A percentile compares a stretch with the other conserved stretches of the same genome.
Evolutionary conservation across 768 basidiomycete species (phyloP).

Genomic region (Pulveroboletus sp.): DNA sequence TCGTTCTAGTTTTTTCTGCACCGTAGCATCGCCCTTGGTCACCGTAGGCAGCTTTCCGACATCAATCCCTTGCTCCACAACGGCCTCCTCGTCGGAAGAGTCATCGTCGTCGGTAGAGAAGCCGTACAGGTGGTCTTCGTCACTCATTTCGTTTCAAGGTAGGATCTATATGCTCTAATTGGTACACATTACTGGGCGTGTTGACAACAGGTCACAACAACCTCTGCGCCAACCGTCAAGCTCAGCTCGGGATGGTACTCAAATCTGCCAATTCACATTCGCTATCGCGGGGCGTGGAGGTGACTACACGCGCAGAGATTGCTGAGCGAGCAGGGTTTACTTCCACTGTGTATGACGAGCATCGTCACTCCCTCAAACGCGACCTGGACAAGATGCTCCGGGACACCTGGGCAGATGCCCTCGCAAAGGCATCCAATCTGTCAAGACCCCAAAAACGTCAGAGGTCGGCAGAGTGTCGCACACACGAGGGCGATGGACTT

Average conservation of each 20-base stretch:
- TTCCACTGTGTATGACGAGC: conserved; percentile 4
- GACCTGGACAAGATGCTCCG: conserved; percentile 21
- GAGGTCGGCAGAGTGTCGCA: conserved; percentile 1
- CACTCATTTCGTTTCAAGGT: conserved; percentile 15
- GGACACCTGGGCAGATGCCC: conserved; percentile 17
- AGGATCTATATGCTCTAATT: background rate
- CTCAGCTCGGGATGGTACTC: conserved; percentile 33
- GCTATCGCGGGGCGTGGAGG: conserved; percentile 28
- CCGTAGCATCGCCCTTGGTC: conserved; percentile 80
- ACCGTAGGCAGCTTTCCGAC: conserved; percentile 75
- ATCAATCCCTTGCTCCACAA: conserved; percentile 57
- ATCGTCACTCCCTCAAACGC: conserved; percentile 13
- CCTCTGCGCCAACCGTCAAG: too few relatives aligned
- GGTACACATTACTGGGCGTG: background rate
- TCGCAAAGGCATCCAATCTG: background rate
- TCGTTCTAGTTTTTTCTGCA: conserved; percentile 59
- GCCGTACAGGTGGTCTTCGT: conserved; percentile 55
- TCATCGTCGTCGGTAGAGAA: conserved; percentile 75
- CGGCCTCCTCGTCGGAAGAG: conserved; percentile 74
- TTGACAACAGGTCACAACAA: conserved; percentile 21
- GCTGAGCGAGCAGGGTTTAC: conserved; percentile 5
- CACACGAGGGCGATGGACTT: background rate
- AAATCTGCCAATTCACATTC: conserved; percentile 48
- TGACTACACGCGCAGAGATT: conserved; percentile 36
- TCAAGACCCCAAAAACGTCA: conserved; percentile 1